These are phyloP conservation scores for Aleurites moluccanus DNA, from an alignment of 441 rosid species.

Conservation along the genomic window DNA sequence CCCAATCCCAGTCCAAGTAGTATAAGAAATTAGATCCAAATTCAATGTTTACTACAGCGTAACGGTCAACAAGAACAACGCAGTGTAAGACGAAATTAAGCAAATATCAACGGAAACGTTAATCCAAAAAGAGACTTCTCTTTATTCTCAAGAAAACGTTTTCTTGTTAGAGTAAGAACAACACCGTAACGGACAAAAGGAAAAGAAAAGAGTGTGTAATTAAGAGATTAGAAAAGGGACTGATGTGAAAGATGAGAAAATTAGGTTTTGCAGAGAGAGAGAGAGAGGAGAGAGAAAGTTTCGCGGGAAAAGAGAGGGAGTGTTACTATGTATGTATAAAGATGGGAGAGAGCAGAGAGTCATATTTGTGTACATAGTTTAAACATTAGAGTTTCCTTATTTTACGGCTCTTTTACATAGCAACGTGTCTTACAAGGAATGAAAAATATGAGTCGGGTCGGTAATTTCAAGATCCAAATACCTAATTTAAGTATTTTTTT, in stretches of 20 bases:
- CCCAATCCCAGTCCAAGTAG: too few relatives aligned
- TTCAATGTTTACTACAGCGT: neutral
- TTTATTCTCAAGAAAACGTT: neutral
- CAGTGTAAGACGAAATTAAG: neutral
- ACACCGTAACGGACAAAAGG: constrained; percentile 4
- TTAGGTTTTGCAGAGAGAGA: neutral
- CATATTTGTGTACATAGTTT: neutral
- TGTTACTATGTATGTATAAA: neutral
- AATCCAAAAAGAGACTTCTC: neutral
- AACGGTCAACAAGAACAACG: neutral
- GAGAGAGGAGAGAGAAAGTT: constrained; percentile 3
- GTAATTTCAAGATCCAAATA: neutral
- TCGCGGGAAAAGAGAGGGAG: constrained; percentile 12
- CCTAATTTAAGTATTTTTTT: too few relatives aligned
- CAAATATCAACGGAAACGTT: neutral
- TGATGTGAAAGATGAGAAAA: neutral
- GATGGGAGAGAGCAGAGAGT: neutral
- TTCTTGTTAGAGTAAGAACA: neutral
- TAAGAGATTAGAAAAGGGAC: neutral
- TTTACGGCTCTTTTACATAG: neutral
- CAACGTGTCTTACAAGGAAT: too few relatives aligned
- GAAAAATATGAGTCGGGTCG: neutral
- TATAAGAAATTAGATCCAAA: too few relatives aligned
- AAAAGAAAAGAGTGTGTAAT: neutral
- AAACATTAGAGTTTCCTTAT: neutral